Base-by-base conservation (phyloP, 225 moss, liverwort and hornwort genomes). In the Thuidium tamariscinum region DNA sequence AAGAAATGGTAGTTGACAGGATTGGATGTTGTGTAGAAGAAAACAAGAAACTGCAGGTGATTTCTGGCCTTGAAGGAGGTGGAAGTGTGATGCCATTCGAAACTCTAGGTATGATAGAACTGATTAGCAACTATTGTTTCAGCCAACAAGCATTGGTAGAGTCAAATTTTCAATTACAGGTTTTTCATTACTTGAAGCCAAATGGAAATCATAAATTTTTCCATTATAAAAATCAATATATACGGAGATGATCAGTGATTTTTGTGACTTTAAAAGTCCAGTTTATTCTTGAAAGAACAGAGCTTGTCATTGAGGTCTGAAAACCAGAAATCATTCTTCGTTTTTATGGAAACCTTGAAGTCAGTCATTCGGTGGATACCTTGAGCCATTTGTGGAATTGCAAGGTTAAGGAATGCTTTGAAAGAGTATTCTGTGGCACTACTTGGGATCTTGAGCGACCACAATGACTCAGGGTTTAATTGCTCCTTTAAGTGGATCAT, bases 251-350 rank as follows among this genome's bases (percentile, higher is more conserved):
- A 14, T 55, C 37, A 14, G 37, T 25, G 5, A 15, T 34, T 76
- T n/a, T 16, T 25, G 36, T 25, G 16, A 25, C 3, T 76, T n/a
- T 55, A 6, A 9, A 37, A 76, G 2, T 55, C 5, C 7, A 36
- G 0, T 55, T 36, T 10, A 55, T 5, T 3, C 9, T 1, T 23
- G 2, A 13, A 7, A n/a, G 74, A 51, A 1, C 2, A n/a, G 9
- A 75, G n/a, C 1, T 54, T 22, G 2, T 75, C 34, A 23, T 0
- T 3, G 5, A n/a, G 22, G 9, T 52, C 4, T 23, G 2, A 8
- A 22, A 54, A 1, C 3, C 23, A 34, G 22, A 74, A 34, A 22
- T 5, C 21, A 9, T 15, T 36, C 23, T 42, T 42, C 2, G 2
- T 36, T 15, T 52, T 15, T 52, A 3, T 5, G 1, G 1, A 4